Evolutionary conservation across 2,329 filamentous ascomycete genomes (phyloP), one percentile per base, ranked within the genome.

Genomic region (Aureobasidium subglaciale): DNA sequence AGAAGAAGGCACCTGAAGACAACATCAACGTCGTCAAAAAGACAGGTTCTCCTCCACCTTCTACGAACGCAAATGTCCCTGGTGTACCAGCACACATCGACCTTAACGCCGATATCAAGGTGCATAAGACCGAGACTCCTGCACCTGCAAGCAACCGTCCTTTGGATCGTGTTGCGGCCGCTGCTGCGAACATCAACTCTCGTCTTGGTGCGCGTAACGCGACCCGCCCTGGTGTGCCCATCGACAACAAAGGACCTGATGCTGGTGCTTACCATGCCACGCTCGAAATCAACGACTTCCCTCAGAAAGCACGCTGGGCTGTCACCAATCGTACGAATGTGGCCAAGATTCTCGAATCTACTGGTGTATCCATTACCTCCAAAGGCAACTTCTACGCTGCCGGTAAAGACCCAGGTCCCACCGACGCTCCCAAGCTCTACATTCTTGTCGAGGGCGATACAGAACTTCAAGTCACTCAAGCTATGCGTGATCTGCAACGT

Each of bases 311-410:
- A 61, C 84, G 93, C 64, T 99, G 93, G 93, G 92, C 90, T 10
- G 93, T 99, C 74, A 99, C 93, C 35, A 99, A 99, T 71, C 84
- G 93, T 61, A 97, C 93, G 32, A 99, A 99, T 66, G 93, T 99
- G 56, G 91, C 92, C 63, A 99, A 97, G 78, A 96, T 99, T 63
- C 80, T 99, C 61, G 93, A 99, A 67, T 83, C 88, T 9, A 96
- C 92, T 0, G 92, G 90, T 37, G 95, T 91, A 1, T 96, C 90
- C 6, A 99, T 99, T 69, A 99, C 93, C 0, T 96, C 90, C 41
- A 99, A 99, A 76, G 93, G 93, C 62, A 93, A 81, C 59, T 97
- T 90, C 70, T 97, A 97, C 65, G 71, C 86, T 1, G 67, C 83
- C 1, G 91, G 90, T 61, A 95, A 95, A 69, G 86, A 89, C 62